These are phyloP conservation scores for Panus rudis DNA, from an alignment of 768 basidiomycete genomes.

Conservation along the genomic window DNA sequence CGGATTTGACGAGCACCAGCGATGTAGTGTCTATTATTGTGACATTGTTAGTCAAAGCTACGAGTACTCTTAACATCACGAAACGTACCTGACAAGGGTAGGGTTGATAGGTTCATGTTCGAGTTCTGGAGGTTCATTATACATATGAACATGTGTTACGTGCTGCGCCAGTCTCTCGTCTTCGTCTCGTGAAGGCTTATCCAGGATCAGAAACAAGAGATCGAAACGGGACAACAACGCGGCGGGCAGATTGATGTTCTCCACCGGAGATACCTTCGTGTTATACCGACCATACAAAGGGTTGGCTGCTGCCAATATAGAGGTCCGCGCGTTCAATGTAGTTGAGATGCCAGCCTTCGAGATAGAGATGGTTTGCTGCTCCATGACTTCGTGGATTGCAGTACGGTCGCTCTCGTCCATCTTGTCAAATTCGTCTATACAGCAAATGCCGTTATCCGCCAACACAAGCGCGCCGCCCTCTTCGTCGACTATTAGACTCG, in stretches of 20 bases:
- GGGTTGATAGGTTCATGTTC: slow-evolving; percentile 84
- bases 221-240: slow-evolving; percentile 96
- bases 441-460: slow-evolving; percentile 98
- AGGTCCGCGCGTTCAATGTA: slow-evolving; percentile 94
- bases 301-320: slow-evolving; percentile 96
- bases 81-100: slow-evolving; percentile 71
- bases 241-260: slow-evolving; percentile 98
- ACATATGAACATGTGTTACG: slow-evolving; percentile 98
- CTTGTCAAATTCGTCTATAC: slow-evolving; percentile 99
- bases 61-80: neutral
- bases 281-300: slow-evolving; percentile 98
- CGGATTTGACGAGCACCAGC: slow-evolving; percentile 83
- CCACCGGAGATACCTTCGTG: slow-evolving; percentile 93
- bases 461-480: slow-evolving; percentile 99
- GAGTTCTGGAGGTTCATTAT: slow-evolving; percentile 81
- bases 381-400: slow-evolving; percentile 99
- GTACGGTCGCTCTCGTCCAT: slow-evolving; percentile 99
- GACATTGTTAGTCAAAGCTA: too few relatives aligned
- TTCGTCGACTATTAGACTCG: slow-evolving; percentile 25
- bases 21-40: slow-evolving; percentile 75
- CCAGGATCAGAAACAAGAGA: slow-evolving; percentile 91
- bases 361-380: slow-evolving; percentile 99
- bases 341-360: slow-evolving; percentile 99
- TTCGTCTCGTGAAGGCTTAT: slow-evolving; percentile 91
- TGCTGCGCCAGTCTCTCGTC: slow-evolving; percentile 96